Base-by-base conservation (phyloP, 1,139 yeast species). In the Saccharomyces hybrid region DNA sequence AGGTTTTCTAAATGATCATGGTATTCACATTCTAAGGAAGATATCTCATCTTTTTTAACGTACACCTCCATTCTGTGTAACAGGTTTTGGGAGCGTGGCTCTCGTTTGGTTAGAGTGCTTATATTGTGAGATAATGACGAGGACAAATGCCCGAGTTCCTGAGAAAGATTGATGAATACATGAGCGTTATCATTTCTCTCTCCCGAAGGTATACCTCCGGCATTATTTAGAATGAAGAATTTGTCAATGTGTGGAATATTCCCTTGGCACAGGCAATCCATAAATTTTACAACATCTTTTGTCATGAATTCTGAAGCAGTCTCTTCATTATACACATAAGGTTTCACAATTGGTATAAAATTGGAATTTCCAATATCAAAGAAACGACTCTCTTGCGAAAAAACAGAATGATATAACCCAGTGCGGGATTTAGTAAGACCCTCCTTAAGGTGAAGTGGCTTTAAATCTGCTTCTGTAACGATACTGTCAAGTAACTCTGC, bases 151-250 rank as follows among this genome's bases (percentile, higher is more conserved):
- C 82, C 76, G 62, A 79, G 85, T 65, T 93, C 99, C 69, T 93
- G 98, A 6, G 84, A 79, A 49, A 93, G 72, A 65, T 93, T 93
- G 58, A 93, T 84, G 58, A 86, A 86, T 0, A 93, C 96, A 71
- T 93, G 99, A 26, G 97, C 82, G 3, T 93, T 83, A 53, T 85
- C 83, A 55, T 81, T 79, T 58, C 98, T 75, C 66, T 90, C 97
- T 34, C 83, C 75, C 0, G 95, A 86, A 0, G 98, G 98, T 9
- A 89, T 85, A 0, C 99, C 99, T 1, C 99, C 99, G 13, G 79
- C 69, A 0, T 84, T 82, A 62, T 90, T 97, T 31, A 93, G 74
- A 60, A 86, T 81, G 7, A 93, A 82, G 31, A 93, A 72, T 61
- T 93, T 93, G 59, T 93, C 98, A 32, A 93, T 78, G 0, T 84